phyloP scores from a whole-genome alignment of 352 stramenopile species.

The Phytophthora ohioensis region DNA sequence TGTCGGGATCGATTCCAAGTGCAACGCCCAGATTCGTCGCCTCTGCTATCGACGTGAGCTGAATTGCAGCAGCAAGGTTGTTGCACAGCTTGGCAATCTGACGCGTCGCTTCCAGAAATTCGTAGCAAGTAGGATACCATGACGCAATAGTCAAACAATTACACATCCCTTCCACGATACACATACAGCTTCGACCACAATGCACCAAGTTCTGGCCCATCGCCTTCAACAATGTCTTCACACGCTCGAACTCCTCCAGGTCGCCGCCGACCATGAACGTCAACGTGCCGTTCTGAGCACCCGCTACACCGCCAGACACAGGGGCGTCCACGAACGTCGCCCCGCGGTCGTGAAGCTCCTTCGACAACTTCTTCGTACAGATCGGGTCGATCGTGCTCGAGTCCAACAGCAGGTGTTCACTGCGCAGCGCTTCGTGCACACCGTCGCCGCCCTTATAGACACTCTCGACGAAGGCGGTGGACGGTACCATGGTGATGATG shows the following conservation, averaged over 20 bases:
- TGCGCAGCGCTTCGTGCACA: conserved; percentile 76
- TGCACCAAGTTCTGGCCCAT: conserved; percentile 97
- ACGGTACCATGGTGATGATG: conserved; percentile 97
- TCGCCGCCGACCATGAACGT: conserved; percentile 98
- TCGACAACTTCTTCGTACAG: conserved; percentile 89
- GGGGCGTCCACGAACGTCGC: conserved; percentile 94
- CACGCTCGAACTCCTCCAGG: conserved; percentile 62
- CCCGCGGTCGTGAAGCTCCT: conserved; percentile 61
- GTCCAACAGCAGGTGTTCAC: conserved; percentile 93
- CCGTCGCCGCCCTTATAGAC: conserved; percentile 78
- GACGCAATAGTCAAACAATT: background rate
- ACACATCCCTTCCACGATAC: conserved; percentile 20
- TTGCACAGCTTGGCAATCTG: conserved; percentile 97
- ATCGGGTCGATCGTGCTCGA: conserved; percentile 96
- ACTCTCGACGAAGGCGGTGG: conserved; percentile 87
- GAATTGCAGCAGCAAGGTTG: conserved; percentile 95
- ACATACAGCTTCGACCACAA: conserved; percentile 91
- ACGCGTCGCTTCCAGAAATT: conserved; percentile 56
- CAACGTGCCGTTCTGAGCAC: conserved; percentile 95
- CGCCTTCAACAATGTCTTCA: conserved; percentile 84
- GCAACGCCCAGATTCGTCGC: conserved; percentile 95
- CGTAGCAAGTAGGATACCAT: background rate
- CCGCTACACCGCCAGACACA: conserved; percentile 95
- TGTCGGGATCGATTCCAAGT: conserved; percentile 93
- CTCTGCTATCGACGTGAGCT: conserved; percentile 95